Conservation (phyloP, 192 early-diverging fungal species). For the Umbelopsis sp. region DNA sequence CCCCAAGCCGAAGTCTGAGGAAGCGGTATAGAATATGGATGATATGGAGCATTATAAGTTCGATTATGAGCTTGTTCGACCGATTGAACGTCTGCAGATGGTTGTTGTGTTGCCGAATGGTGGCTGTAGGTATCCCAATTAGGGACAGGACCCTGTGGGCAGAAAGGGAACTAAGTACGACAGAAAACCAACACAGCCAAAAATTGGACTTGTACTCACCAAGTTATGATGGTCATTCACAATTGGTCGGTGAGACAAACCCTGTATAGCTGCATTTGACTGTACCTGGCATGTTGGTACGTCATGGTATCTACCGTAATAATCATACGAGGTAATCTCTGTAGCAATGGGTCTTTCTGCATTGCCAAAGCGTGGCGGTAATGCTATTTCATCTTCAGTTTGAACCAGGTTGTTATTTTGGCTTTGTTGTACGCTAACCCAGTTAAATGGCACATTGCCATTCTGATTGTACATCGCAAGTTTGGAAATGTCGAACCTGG, state of each 20-base stretch:
- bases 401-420: not conserved
- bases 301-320: not conserved
- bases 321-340: not conserved
- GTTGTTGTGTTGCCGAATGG: not conserved
- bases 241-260: not conserved
- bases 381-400: not conserved
- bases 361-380: not conserved
- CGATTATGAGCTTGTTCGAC: not conserved
- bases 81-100: not conserved
- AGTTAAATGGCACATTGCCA: not conserved
- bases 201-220: not conserved
- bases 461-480: conserved; percentile 13
- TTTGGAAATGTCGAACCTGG: not conserved
- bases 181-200: not conserved
- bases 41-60: not conserved
- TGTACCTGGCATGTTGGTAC: not conserved
- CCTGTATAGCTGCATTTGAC: not conserved
- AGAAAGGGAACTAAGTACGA: conserved; percentile 2
- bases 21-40: not conserved
- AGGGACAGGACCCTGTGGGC: not conserved
- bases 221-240: not conserved
- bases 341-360: not conserved
- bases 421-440: not conserved
- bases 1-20: not conserved
- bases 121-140: conserved; percentile 5